Base-by-base conservation (phyloP, 345 rosid species). In the Ailanthus altissimus region DNA sequence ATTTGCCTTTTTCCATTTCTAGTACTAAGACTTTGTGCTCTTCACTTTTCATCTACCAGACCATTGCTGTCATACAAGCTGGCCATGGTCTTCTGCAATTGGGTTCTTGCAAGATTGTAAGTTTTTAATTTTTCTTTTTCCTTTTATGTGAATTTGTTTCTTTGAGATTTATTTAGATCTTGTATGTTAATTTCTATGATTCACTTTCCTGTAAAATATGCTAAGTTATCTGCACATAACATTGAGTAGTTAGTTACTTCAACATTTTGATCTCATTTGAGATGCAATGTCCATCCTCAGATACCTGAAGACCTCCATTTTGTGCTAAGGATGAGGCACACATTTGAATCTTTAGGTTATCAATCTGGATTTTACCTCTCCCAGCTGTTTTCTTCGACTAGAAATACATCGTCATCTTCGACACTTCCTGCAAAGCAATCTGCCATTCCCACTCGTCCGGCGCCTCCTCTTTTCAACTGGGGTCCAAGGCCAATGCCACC, bases 11-110 rank as follows among this genome's bases (percentile, higher is more conserved):
- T 53, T 36, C 43, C 12, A 8, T 54, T 70, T 77, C 63, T 60
- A 66, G 43, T 69, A 8, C 74, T 76, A 38, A 59, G 70, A 72
- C 59, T 68, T 72, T 60, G 66, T 67, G 47, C n/a, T 54, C 54
- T n/a, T 42, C 7, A 6, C 15, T 67, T 64, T 82, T 6, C 58
- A 36, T 67, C 82, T 77, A 70, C 47, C 84, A 96, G 99, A 96
- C 99, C 18, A 96, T 96, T 82, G 99, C 98, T 85, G 99, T 93
- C 45, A 96, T 96, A 80, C 99, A 96, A 96, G 99, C 98, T 83
- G 99, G 98, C 47, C 98, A 92, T 78, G 99, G 98, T 73, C 91
- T 93, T 81, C 88, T 96, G 56, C 99, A 96, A 66, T 75, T 96
- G 82, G 98, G 99, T 74, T 96, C 99, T 49, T 87, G 97, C 97